Conservation (phyloP, 176 grass and related monocot species). For the Carex cristatella region DNA sequence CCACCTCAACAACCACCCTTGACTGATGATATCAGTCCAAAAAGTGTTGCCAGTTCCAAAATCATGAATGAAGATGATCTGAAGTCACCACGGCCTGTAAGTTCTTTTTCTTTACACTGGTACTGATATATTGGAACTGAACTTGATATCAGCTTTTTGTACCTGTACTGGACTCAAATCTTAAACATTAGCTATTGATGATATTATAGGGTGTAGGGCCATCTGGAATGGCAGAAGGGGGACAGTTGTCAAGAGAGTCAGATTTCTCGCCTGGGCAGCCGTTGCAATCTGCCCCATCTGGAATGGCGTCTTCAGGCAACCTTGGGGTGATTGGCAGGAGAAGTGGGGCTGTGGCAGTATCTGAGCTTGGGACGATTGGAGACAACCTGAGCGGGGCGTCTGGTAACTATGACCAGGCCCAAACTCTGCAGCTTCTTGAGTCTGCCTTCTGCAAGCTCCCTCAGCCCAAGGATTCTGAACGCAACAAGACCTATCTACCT, state of each 20-base stretch:
- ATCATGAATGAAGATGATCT: conserved; percentile 64
- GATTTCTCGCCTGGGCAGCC: conserved; percentile 75
- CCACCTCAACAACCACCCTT: conserved; percentile 37
- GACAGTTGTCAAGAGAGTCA: conserved; percentile 59
- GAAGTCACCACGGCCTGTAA: conserved; percentile 53
- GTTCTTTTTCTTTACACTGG: not conserved
- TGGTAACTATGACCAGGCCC: conserved; percentile 57
- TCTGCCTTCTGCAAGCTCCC: conserved; percentile 84
- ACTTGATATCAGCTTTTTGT: no score
- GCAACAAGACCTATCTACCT: conserved; percentile 68
- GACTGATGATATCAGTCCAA: conserved; percentile 50
- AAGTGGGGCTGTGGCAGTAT: conserved; percentile 31
- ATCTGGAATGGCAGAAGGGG: conserved; percentile 48
- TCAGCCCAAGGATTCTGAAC: conserved; percentile 87
- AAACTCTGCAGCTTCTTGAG: conserved; percentile 93
- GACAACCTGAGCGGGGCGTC: conserved; percentile 59
- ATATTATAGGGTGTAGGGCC: conserved; percentile 2
- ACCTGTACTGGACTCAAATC: no score
- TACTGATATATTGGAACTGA: not conserved
- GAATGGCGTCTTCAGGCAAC: conserved; percentile 42
- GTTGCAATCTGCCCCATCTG: conserved; percentile 52
- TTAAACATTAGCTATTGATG: not conserved
- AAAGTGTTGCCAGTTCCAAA: conserved; percentile 51
- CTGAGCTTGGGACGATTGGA: conserved; percentile 78
- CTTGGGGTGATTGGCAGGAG: conserved; percentile 91